A percentile compares a stretch with the other conserved stretches of the same genome.
Evolutionary conservation across 306 rosid genomes (phyloP).

Genomic region (Rosa lucieae): DNA sequence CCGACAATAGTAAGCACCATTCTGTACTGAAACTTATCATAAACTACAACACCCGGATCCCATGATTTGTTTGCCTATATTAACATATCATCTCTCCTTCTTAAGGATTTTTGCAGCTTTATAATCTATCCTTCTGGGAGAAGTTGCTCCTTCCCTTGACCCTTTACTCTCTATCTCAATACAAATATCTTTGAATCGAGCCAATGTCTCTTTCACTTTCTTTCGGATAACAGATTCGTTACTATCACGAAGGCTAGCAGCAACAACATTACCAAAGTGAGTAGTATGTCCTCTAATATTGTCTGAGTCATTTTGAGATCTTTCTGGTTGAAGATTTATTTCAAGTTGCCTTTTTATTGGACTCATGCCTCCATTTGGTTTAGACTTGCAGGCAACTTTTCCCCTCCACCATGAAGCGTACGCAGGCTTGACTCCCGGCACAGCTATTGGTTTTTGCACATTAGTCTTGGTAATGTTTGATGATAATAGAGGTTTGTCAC

Average conservation of each 20-base stretch:
- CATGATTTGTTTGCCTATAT: constrained; percentile 54
- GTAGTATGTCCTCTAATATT: constrained; percentile 36
- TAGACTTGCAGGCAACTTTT: constrained; percentile 30
- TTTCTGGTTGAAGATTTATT: constrained; percentile 13
- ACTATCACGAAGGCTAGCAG: constrained; percentile 25
- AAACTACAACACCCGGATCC: constrained; percentile 88
- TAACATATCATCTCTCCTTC: constrained; percentile 26
- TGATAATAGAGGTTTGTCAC: constrained; percentile 26
- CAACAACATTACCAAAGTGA: constrained; percentile 39
- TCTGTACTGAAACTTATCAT: constrained; percentile 82
- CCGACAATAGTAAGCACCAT: constrained; percentile 74
- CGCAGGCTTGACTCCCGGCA: constrained; percentile 45
- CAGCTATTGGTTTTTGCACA: constrained; percentile 34
- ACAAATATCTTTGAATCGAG: constrained; percentile 63
- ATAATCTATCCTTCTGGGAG: constrained; percentile 50
- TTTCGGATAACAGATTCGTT: constrained; percentile 45
- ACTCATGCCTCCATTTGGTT: constrained; percentile 27
- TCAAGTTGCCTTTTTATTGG: constrained; percentile 45
- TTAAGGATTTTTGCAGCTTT: constrained; percentile 54
- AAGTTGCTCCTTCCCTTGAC: constrained; percentile 29
- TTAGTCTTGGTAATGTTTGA: constrained; percentile 23
- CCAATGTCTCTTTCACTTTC: constrained; percentile 67
- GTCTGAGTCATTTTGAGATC: constrained; percentile 28
- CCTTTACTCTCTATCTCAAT: constrained; percentile 64
- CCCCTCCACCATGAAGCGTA: constrained; percentile 48